Conservation (phyloP, 2,329 filamentous ascomycete species). For the Capronia epimyces region DNA sequence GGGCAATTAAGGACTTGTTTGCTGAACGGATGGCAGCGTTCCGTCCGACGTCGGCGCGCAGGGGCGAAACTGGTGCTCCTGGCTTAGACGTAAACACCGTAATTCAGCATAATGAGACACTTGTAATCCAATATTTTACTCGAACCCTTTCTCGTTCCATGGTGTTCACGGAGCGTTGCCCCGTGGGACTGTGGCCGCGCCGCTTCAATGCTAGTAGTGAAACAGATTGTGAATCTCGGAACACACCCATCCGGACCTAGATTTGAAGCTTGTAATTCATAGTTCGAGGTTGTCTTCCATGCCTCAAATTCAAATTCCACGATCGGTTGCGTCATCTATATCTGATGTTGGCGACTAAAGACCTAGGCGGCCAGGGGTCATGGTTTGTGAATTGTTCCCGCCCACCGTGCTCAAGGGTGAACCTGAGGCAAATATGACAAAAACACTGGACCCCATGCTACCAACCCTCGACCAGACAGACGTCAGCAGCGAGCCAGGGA, state of each 20-base stretch:
- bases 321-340: neutral
- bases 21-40: constrained; percentile 18
- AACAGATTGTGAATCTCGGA: constrained; percentile 10
- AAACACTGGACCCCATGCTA: no score
- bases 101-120: constrained; percentile 27
- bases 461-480: no score
- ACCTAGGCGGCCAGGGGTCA: no score
- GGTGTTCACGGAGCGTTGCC: neutral
- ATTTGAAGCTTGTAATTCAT: constrained; percentile 1
- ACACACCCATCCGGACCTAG: constrained; percentile 10
- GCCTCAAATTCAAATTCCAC: neutral
- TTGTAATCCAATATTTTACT: constrained; percentile 4
- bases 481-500: no score
- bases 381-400: neutral
- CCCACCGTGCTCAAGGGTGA: neutral
- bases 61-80: constrained; percentile 14
- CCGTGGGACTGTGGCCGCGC: neutral
- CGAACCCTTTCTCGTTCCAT: neutral
- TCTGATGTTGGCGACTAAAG: neutral
- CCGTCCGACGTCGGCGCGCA: constrained; percentile 18
- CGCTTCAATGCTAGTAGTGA: constrained; percentile 9
- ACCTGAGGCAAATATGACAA: constrained; percentile 1
- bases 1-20: constrained; percentile 13
- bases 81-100: constrained; percentile 18
- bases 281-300: neutral